Evolutionary conservation across 2,329 filamentous ascomycete genomes (phyloP).

Genomic region (Monilinia aucupariae): DNA sequence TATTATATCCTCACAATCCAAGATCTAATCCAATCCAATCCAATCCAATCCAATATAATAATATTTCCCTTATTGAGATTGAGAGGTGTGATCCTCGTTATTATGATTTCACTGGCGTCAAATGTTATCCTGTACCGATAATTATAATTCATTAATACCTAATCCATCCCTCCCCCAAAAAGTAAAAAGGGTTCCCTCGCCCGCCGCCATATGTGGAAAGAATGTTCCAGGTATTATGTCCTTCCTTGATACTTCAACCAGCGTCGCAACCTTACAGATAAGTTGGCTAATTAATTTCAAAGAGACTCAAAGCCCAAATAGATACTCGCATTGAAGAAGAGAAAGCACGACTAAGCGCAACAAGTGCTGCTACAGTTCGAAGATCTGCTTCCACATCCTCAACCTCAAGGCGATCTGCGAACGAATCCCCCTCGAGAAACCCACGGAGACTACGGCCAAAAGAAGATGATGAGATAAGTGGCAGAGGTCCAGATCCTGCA

Average conservation of each 20-base stretch:
- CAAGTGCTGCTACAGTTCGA: constrained; percentile 38
- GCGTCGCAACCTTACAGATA: constrained; percentile 10
- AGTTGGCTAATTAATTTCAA: constrained; percentile 19
- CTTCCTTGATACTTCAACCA: not conserved
- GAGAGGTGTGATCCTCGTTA: not conserved
- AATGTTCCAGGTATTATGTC: constrained; percentile 34
- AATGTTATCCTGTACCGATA: no score
- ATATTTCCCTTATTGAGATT: not conserved
- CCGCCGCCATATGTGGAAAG: constrained; percentile 26
- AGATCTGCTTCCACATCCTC: constrained; percentile 39
- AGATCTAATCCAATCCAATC: no score
- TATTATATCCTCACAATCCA: not conserved
- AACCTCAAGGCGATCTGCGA: constrained; percentile 25
- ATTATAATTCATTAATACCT: constrained; percentile 18
- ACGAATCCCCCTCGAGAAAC: constrained; percentile 30
- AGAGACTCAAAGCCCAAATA: constrained; percentile 80
- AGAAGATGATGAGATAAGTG: constrained; percentile 28
- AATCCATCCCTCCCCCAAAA: not conserved
- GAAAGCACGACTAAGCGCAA: constrained; percentile 60
- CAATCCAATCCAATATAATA: not conserved
- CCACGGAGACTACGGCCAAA: constrained; percentile 29
- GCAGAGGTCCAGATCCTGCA: constrained; percentile 63
- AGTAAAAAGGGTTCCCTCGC: constrained; percentile 15
- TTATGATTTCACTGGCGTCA: not conserved
- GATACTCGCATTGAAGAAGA: constrained; percentile 87